Base-by-base conservation (phyloP, 1,284 basidiomycete species). In the Trametes hirsuta region DNA sequence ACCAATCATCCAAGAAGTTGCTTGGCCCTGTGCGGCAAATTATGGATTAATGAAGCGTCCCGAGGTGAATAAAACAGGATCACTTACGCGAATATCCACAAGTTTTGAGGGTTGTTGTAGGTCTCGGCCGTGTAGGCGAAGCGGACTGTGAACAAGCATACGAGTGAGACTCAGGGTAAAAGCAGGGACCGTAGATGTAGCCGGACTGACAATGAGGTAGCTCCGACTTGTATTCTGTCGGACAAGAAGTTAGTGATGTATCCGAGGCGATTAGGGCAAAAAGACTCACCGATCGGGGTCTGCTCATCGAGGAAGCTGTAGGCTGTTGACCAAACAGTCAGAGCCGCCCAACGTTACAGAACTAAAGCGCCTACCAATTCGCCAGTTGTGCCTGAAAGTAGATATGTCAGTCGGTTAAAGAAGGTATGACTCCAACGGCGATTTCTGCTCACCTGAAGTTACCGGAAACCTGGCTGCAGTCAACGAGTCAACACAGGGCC, bases 71-170 rank as follows among this genome's bases (percentile, higher is more conserved):
- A 15, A 39, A 4, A 39, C 3, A 12, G 35, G 6, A 37, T 5
- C 21, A 58, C 60, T 58, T 47, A 86, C 84, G 81, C 82, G 58
- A 84, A 86, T 0, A 67, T 72, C 85, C 86, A 87, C 21, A 87
- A 67, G 47, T 81, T 83, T 59, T 85, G 83, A 1, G 85, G 85
- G 64, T 84, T 84, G 71, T 84, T 85, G 75, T 85, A 87, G 0
- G 85, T 87, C 21, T 85, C 83, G 46, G 72, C 74, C 5, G 86
- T 87, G 68, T 87, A 87, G 8, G 81, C 74, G 72, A 87, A 86
- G 18, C 60, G 34, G 25, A 48, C 47, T 48, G 47, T 6, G 22
- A 10, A 24, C 11, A 24, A 37, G 37, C 18, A 10, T 3, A 21
- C 6, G 8, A 59, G 44, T 57, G 4, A 55, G 40, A 24, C 44